Evolutionary conservation across 2,329 filamentous ascomycete species (phyloP).

Genomic region (Neofusicoccum parvum): DNA sequence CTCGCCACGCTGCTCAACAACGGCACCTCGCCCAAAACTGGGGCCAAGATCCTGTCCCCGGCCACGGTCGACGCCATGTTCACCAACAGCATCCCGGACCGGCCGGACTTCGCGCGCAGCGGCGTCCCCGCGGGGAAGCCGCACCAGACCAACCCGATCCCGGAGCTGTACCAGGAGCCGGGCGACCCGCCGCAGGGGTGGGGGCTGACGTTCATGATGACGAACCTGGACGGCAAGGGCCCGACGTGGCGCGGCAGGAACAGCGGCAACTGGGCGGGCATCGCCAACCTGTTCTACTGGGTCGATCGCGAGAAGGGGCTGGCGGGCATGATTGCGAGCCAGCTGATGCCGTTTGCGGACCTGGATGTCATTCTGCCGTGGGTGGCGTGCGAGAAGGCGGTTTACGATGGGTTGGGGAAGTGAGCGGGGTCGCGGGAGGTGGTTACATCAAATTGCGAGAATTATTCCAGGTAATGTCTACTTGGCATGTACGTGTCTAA

Average conservation of each 20-base stretch:
- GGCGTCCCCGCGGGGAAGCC: constrained; percentile 52
- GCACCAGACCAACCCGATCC: constrained; percentile 49
- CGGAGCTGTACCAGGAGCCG: constrained; percentile 53
- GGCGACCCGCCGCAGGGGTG: constrained; percentile 63
- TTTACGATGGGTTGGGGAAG: constrained; percentile 37
- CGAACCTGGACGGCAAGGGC: constrained; percentile 25
- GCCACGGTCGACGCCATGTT: constrained; percentile 67
- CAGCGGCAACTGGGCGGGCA: constrained; percentile 61
- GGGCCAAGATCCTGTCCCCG: constrained; percentile 55
- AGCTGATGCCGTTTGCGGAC: constrained; percentile 41
- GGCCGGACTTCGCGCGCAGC: constrained; percentile 55
- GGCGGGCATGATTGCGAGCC: constrained; percentile 41
- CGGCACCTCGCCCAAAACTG: constrained; percentile 61
- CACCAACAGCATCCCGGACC: constrained; percentile 61
- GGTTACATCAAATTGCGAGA: too few species aligned
- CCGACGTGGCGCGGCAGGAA: constrained; percentile 27
- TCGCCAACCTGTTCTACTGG: constrained; percentile 67
- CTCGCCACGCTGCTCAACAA: constrained; percentile 66
- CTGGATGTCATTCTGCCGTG: constrained; percentile 36
- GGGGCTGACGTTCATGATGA: constrained; percentile 63
- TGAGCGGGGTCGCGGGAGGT: not conserved
- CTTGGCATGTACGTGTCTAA: too few species aligned
- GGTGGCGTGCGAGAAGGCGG: constrained; percentile 38
- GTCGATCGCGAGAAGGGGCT: constrained; percentile 61
- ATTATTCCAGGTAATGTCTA: too few species aligned